Evolutionary conservation across 2,329 filamentous ascomycete species (phyloP).

Genomic region (Capronia coronata): DNA sequence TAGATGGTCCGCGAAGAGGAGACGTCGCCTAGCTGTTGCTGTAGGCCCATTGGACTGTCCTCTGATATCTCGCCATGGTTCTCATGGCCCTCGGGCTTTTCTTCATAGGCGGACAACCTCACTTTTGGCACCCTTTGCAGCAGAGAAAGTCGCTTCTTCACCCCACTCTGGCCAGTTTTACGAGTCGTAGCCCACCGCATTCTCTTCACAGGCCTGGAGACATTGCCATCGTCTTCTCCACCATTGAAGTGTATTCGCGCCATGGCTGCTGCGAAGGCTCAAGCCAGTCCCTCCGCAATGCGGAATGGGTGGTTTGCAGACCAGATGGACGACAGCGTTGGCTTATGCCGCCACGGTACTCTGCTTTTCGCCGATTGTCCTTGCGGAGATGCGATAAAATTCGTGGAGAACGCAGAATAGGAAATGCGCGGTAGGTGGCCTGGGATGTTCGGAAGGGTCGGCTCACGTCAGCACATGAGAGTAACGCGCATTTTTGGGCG

Average conservation of each 20-base stretch:
- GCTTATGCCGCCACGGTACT: background rate
- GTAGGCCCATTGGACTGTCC: constrained; percentile 23
- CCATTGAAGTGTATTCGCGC: constrained; percentile 24
- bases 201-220: constrained; percentile 62
- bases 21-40: constrained; percentile 31
- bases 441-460: constrained; percentile 22
- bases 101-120: constrained; percentile 52
- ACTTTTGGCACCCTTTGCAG: constrained; percentile 66
- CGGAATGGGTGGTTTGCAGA: background rate
- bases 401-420: background rate
- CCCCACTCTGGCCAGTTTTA: constrained; percentile 66
- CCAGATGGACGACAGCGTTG: background rate
- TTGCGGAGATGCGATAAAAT: background rate
- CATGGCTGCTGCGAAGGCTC: constrained; percentile 14
- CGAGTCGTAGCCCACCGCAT: constrained; percentile 96
- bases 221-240: constrained; percentile 37
- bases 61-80: constrained; percentile 30
- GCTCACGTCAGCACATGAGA: constrained; percentile 25
- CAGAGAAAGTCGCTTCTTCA: constrained; percentile 74
- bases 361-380: background rate
- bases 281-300: background rate
- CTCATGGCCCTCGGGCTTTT: constrained; percentile 37
- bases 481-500: constrained; percentile 20
- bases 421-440: background rate
- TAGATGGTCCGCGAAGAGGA: constrained; percentile 58